Base-by-base conservation (phyloP, 805 yeast genomes). In the Teunomyces lycoperdinae region DNA sequence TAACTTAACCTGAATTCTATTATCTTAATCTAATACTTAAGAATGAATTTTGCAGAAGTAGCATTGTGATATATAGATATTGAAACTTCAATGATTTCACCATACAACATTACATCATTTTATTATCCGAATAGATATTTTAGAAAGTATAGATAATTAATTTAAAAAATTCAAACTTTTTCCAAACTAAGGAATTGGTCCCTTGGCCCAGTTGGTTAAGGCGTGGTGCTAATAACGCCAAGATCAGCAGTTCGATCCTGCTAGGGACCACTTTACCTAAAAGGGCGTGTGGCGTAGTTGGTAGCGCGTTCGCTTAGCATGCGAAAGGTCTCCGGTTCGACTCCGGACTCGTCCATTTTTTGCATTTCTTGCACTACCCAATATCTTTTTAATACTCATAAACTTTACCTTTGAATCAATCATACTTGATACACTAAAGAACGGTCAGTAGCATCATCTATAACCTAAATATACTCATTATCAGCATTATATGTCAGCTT, bases 201-300 rank as follows among this genome's bases (percentile, higher is more conserved):
- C 76, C 76, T 71, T 71, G 76, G 76, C 76, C 76, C 71, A 71
- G 76, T 71, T 71, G 76, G 76, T 71, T 70, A 71, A 67, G 76
- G 76, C 76, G 75, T 60, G 76, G 76, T 71, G 76, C 76, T 70
- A 71, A 71, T 71, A 72, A 72, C 76, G 76, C 77, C 77, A 60
- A 73, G 88, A 82, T 83, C 88, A 81, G 86, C 88, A 80, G 88
- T 83, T 83, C 88, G 88, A 83, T 81, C 88, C 88, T 80, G 88
- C 86, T 81, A 82, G 86, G 86, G 86, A 83, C 81, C 88, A 83
- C 61, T 68, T 58, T 41, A 58, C 64, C 35, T 3, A 3, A 1
- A 0, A 17, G 85, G 85, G 86, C 85, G 83, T 81, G 85, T 81
- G 87, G 86, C 85, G 86, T 78, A 81, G 86, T 81, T 80, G 85